Base-by-base conservation (phyloP, 805 yeast species). In the Starmera quercuum region DNA sequence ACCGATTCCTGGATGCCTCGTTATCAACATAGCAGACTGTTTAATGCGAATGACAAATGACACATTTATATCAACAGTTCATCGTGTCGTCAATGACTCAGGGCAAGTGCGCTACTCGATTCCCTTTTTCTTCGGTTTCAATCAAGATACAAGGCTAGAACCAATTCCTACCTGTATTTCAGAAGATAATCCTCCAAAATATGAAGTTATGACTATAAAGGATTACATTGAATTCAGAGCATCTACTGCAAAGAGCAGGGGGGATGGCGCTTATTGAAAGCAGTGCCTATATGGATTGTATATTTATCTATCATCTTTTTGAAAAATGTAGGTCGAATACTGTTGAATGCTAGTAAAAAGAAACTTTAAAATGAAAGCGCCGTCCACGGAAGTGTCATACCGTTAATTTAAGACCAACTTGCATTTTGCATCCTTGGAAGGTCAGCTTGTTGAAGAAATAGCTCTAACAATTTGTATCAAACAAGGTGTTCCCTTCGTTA, bases 21-120 rank as follows among this genome's bases (percentile, higher is more conserved):
- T 62, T 12, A 54, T 58, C 33, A 63, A 63, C 34, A 49, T 58
- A 20, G 68, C 64, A 3, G 68, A 63, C 36, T 47, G 55, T 32
- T 39, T 63, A 33, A 48, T 46, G 47, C 46, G 65, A 39, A 54
- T 56, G 53, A 51, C 66, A 11, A 63, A 61, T 41, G 63, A 58
- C 35, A 35, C 40, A 14, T 55, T 58, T 27, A 45, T 49, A 24
- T 61, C 65, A 2, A 61, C 63, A 6, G 35, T 57, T 14, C 67
- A 63, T 36, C 44, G 66, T 31, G 67, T 63, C 6, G 42, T 49
- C 11, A 53, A 54, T 32, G 43, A 58, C 16, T 47, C 54, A 7
- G 42, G 26, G 2, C 4, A 15, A 16, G 20, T 7, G 5, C 7
- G 32, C 8, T 30, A 30, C 26, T 30, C 32, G 6, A 22, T 23